Evolutionary conservation across 208 protist species (phyloP), one percentile per base, ranked within the genome.

Genomic region (Trypanosoma platydactyli): DNA sequence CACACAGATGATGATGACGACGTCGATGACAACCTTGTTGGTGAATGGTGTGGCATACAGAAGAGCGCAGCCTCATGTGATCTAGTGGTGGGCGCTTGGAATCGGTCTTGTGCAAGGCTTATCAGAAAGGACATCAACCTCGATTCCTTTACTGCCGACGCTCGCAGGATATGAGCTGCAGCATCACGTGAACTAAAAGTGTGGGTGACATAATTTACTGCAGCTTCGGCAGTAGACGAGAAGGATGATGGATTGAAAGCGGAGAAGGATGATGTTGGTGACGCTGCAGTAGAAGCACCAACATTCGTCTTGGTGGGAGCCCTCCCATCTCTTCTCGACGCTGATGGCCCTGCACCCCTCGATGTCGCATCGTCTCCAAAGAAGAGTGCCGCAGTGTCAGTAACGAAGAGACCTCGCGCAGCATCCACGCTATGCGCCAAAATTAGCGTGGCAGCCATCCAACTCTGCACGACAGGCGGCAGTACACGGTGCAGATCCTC

Each of bases 381-480:
- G 41, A 45, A 29, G 6, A 73, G n/a, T n/a, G 49, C 20, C 1
- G 54, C 40, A 9, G 42, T 45, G 30, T 68, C 55, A 9, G 44
- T 30, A 42, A 62, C 7, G 12, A 76, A 64, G n/a, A 80, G 60
- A 22, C 62, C 51, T 20, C 48, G 71, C 16, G 77, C 80, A 24
- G 76, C 64, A 13, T 64, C 63, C 5, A 69, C 60, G 49, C 77
- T 69, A 48, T 75, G 71, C 67, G 69, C 80, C 11, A 91, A 64
- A n/a, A 73, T 62, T 52, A 92, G 55, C 24, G 73, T 61, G 12
- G 73, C 68, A n/a, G 68, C 73, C 71, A 95, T 76, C 86, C 86
- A 92, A 18, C 77, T 81, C 64, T 91, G 86, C 58, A 91, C 80
- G 11, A 91, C 49, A 22, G 57, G 46, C 29, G 89, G 89, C 50